phyloP scores from a whole-genome alignment of 441 rosid species.

The Euphorbia schlechtendalii region DNA sequence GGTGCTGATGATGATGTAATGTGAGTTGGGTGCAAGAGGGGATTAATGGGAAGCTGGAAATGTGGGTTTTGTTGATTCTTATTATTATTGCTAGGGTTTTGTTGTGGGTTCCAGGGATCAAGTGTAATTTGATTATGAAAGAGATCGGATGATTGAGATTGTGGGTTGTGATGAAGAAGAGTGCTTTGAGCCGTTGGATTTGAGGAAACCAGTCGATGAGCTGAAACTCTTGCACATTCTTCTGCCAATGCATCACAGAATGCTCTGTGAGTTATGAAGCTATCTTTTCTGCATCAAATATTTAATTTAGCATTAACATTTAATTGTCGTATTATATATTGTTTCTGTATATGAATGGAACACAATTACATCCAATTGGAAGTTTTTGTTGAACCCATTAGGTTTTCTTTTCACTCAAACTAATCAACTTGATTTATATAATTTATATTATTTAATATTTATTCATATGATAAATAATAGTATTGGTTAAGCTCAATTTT shows the following conservation, averaged over 20 bases:
- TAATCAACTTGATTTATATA: too few relatives aligned
- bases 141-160: too few relatives aligned
- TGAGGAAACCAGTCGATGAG: constrained; percentile 25
- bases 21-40: constrained; percentile 17
- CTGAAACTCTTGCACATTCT: constrained; percentile 75
- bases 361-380: too few relatives aligned
- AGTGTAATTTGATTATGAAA: constrained; percentile 20
- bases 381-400: too few relatives aligned
- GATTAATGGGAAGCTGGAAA: constrained; percentile 23
- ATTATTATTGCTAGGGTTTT: constrained; percentile 38
- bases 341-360: too few relatives aligned
- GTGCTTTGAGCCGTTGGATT: constrained; percentile 20
- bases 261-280: constrained; percentile 91
- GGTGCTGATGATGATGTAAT: constrained; percentile 17
- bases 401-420: too few relatives aligned
- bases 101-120: constrained; percentile 29
- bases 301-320: too few relatives aligned
- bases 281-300: constrained; percentile 64
- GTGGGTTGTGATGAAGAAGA: constrained; percentile 16
- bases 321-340: too few relatives aligned
- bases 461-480: too few relatives aligned
- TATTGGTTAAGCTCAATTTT: too few relatives aligned
- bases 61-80: constrained; percentile 23
- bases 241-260: constrained; percentile 92
- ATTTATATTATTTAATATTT: too few relatives aligned